A percentile compares a stretch with the other conserved stretches of the same genome.
phyloP scores from a whole-genome alignment of 305 asterid genomes.

The Solanum hybrid region DNA sequence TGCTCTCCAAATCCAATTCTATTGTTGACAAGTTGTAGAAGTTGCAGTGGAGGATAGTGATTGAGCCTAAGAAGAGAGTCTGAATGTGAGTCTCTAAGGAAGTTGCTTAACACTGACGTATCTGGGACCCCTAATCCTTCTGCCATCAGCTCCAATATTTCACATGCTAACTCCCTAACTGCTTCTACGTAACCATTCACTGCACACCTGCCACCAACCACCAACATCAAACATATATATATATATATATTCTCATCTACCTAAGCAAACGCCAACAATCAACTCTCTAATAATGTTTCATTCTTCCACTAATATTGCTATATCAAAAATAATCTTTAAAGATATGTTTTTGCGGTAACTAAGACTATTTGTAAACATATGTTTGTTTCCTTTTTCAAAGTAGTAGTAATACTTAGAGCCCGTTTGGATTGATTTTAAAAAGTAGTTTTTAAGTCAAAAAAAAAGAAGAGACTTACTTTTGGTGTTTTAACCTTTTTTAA shows the following conservation, averaged over 20 bases:
- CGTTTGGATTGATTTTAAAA: background rate
- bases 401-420: background rate
- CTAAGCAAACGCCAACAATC: background rate
- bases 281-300: background rate
- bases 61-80: conserved; percentile 64
- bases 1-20: conserved; percentile 75
- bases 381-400: background rate
- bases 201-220: conserved; percentile 26
- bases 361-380: background rate
- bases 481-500: too few species aligned
- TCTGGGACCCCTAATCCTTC: conserved; percentile 35
- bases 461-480: too few species aligned
- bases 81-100: conserved; percentile 28
- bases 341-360: too few species aligned
- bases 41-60: conserved; percentile 45
- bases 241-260: background rate
- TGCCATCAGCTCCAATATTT: conserved; percentile 48
- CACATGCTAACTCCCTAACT: conserved; percentile 50
- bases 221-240: background rate
- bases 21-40: background rate
- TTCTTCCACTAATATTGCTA: background rate
- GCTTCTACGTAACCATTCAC: conserved; percentile 46
- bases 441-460: too few species aligned
- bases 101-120: conserved; percentile 23
- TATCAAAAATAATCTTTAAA: background rate